These are phyloP conservation scores for Cornus florida DNA, from an alignment of 148 eudicot genomes.

Conservation along the genomic window DNA sequence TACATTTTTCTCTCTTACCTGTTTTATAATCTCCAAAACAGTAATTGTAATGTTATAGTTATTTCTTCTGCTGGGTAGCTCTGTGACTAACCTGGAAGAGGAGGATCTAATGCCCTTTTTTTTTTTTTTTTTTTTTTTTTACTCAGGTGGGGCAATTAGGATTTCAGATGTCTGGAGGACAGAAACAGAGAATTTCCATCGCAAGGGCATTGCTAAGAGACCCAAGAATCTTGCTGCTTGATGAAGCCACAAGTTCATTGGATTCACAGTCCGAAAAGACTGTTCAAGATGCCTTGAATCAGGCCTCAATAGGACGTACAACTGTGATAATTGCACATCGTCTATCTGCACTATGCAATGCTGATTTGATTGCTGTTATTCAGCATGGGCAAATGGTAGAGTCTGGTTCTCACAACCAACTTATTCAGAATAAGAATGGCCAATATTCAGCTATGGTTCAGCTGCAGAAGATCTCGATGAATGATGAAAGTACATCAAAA, in stretches of 20 bases:
- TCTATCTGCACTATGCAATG: constrained; percentile 15
- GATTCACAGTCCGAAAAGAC: constrained; percentile 21
- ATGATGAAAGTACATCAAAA: not conserved
- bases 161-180: constrained; percentile 22
- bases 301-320: constrained; percentile 24
- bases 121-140: not conserved
- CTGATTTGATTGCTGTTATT: constrained; percentile 23
- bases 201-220: constrained; percentile 22
- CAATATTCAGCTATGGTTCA: constrained; percentile 19
- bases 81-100: not conserved
- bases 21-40: not conserved
- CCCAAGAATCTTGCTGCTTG: constrained; percentile 21
- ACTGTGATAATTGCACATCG: constrained; percentile 21
- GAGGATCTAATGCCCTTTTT: not conserved
- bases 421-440: constrained; percentile 6
- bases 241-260: constrained; percentile 30
- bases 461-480: not conserved
- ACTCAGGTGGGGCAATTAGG: constrained; percentile 27
- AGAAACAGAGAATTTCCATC: constrained; percentile 23
- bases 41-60: not conserved
- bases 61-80: not conserved
- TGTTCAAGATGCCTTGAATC: constrained; percentile 20
- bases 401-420: constrained; percentile 15
- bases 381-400: constrained; percentile 18
- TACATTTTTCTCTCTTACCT: not conserved